Evolutionary conservation across 306 rosid species (phyloP), one percentile per base, ranked within the genome.

Genomic region (Cercis canadensis): DNA sequence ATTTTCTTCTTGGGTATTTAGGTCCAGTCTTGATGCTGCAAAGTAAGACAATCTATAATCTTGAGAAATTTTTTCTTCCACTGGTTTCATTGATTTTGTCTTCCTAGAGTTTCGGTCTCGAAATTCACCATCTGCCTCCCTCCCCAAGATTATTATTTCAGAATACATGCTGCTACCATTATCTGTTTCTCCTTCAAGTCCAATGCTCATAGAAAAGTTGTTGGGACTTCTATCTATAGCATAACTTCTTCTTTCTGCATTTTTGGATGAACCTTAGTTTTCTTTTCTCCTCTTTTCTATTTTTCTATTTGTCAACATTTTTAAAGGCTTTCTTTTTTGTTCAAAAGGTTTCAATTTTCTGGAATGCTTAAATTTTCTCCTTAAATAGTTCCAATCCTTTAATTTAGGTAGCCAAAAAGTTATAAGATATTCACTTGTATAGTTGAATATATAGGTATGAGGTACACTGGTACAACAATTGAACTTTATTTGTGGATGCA

Each of bases 161-260:
- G 67, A 56, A 41, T 57, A 77, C 51, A 44, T 65, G 57, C 15
- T 47, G 57, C 67, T 61, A n/a, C 75, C 57, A 40, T 79, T 76
- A 36, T 78, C 82, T 9, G 41, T 80, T 58, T 80, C 90, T 57
- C 71, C 77, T 68, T 79, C 82, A 63, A 83, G 67, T 58, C 87
- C 89, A 65, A 90, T 83, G 78, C 80, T 78, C 85, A 87, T 85
- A n/a, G 91, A 77, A 15, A 87, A 83, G 66, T 86, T 81, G 37
- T 64, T 58, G 11, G 80, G 64, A 75, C 76, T 85, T 80, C 79
- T 75, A 62, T 83, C 86, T 0, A 45, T 65, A 15, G 58, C 80
- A 72, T 55, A 75, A 50, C 40, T 75, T 68, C 83, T 76, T 79
- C 72, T 76, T 54, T 80, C 88, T 64, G 49, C 67, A 46, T 81